Conservation (phyloP, 331 rosid genomes). For the Malus hybrid region DNA sequence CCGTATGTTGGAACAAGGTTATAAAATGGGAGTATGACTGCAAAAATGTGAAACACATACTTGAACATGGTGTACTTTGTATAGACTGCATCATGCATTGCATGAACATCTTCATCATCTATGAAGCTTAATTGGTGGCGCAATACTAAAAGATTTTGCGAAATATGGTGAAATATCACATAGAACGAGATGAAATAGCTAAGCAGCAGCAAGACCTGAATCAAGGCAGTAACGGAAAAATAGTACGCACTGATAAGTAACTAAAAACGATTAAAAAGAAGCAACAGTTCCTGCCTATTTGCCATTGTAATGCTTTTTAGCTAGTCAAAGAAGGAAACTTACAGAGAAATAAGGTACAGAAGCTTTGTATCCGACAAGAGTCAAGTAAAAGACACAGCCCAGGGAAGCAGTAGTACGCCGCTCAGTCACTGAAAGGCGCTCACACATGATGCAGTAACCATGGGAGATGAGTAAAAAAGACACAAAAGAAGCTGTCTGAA, state of each 20-base stretch:
- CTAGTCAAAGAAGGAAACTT: constrained; percentile 24
- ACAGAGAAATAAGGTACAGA: constrained; percentile 84
- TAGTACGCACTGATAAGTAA: not conserved
- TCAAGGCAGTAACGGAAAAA: constrained; percentile 1
- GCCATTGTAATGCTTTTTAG: not conserved
- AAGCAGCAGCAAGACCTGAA: constrained; percentile 76
- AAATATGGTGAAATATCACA: constrained; percentile 73
- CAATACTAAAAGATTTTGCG: constrained; percentile 65
- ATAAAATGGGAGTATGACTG: constrained; percentile 2
- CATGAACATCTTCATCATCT: constrained; percentile 61
- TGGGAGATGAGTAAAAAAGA: constrained; percentile 86
- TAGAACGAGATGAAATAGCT: constrained; percentile 74
- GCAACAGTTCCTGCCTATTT: not conserved
- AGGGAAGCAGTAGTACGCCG: constrained; percentile 88
- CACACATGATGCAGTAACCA: constrained; percentile 94
- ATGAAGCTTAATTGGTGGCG: constrained; percentile 68
- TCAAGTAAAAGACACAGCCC: constrained; percentile 83
- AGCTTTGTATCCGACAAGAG: constrained; percentile 87
- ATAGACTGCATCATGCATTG: constrained; percentile 73
- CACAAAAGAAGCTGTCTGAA: constrained; percentile 85
- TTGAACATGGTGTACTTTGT: constrained; percentile 85
- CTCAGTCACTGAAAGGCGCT: constrained; percentile 74
- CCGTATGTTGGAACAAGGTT: not conserved
- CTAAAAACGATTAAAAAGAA: not conserved
- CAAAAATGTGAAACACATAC: constrained; percentile 33